Conservation (phyloP, 257 asterid genomes). For the Fraxinus anomala region DNA sequence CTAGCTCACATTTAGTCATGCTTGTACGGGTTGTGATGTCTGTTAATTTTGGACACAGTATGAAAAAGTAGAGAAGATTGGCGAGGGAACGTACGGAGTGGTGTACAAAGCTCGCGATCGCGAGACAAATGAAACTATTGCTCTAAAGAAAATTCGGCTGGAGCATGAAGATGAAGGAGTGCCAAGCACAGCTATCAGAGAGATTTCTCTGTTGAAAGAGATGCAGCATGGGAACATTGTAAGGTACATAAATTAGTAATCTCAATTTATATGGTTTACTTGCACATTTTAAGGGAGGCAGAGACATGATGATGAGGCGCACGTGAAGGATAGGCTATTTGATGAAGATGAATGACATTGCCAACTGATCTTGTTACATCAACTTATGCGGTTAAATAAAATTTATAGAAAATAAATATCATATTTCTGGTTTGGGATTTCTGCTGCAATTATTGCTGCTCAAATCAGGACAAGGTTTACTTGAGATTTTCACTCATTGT, state of each 20-base stretch:
- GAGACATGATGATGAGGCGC: constrained; percentile 7
- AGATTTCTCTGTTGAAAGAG: constrained; percentile 91
- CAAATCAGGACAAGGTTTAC: constrained; percentile 12
- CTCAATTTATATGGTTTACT: constrained; percentile 14
- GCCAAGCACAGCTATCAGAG: constrained; percentile 96
- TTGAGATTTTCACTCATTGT: constrained; percentile 14
- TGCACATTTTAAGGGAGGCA: constrained; percentile 1
- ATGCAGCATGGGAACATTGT: constrained; percentile 95
- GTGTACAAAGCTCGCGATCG: constrained; percentile 95
- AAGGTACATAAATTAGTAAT: constrained; percentile 42
- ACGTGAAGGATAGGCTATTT: constrained; percentile 10
- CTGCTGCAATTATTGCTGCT: background rate
- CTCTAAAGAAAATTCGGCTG: constrained; percentile 90
- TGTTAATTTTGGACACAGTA: constrained; percentile 47
- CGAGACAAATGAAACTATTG: constrained; percentile 80
- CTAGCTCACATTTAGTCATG: background rate
- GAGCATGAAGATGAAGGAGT: constrained; percentile 99
- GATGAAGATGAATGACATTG: constrained; percentile 14
- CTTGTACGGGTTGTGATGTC: constrained; percentile 26
- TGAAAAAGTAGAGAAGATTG: constrained; percentile 95
- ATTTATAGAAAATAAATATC: background rate
- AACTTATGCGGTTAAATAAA: constrained; percentile 4
- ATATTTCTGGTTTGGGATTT: constrained; percentile 20
- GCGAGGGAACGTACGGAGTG: constrained; percentile 95
- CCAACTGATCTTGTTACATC: background rate